Evolutionary conservation across 768 basidiomycete genomes (phyloP), one percentile per base, ranked within the genome.

Genomic region (Megacollybia marginata): DNA sequence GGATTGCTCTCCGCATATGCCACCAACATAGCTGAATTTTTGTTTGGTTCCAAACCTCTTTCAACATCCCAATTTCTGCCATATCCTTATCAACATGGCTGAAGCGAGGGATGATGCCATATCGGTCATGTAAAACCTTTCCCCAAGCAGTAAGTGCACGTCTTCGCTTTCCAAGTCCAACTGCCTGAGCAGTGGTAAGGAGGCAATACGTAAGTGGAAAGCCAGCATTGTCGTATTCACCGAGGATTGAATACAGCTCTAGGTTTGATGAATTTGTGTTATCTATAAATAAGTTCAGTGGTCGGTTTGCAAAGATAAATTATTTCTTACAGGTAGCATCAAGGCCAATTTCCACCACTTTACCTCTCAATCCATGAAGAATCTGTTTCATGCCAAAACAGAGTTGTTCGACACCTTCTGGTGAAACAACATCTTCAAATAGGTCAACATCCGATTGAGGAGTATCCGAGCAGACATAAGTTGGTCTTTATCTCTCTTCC

Each of bases 371-470:
- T 9, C 49, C 50, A 31, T 46, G 23, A 1, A 52, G 44, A 20
- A 61, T 59, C 31, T 48, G 51, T 48, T 52, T 53, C 54, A 59
- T 52, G 2, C 59, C 62, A 59, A 56, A 63, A 33, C 56, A 55
- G 9, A 63, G 40, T 20, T 55, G 55, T 38, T 62, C 52, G 0
- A 65, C 54, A 15, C 57, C 61, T 38, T 62, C 58, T 6, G 52
- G 51, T 1, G 56, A 35, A 12, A 33, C 47, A n/a, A 40, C 38
- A n/a, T n/a, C n/a, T 20, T 49, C 51, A 44, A 62, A 59, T 2
- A 65, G 45, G 44, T 65, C 61, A 2, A 62, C 57, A 5, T 59
- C 56, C 65, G 57, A 2, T 43, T 48, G 11, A 65, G 52, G 19
- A 65, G 54, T n/a, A 42, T 52, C 44, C 47, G 44, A 18, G 63